phyloP scores from a whole-genome alignment of 2,329 filamentous ascomycete genomes.

The Helicocarpus griseus region DNA sequence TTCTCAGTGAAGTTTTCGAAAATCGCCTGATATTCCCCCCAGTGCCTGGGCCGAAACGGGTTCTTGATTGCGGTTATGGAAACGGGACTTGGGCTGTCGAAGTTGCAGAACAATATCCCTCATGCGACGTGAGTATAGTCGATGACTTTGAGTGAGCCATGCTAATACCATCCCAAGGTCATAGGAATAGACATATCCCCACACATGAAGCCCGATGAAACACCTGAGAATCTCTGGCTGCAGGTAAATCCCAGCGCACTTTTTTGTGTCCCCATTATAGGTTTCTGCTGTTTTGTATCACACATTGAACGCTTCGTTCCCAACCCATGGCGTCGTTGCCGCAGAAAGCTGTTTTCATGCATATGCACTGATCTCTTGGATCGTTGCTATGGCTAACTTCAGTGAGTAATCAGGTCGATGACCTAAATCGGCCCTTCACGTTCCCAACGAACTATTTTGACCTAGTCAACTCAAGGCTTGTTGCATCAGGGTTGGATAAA shows the following conservation, averaged over 20 bases:
- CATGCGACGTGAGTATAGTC: conserved; percentile 48
- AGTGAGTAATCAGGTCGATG: conserved; percentile 45
- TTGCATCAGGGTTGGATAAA: conserved; percentile 55
- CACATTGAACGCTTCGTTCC: not conserved
- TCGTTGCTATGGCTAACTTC: conserved; percentile 12
- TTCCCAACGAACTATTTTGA: conserved; percentile 67
- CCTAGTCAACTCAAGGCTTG: conserved; percentile 63
- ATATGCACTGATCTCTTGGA: not conserved
- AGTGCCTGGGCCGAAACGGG: conserved; percentile 44
- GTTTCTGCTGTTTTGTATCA: not conserved
- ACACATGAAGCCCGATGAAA: conserved; percentile 55
- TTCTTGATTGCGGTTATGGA: conserved; percentile 66
- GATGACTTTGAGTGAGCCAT: not conserved
- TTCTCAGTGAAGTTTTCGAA: conserved; percentile 57
- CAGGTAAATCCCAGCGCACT: conserved; percentile 38
- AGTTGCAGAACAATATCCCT: conserved; percentile 54
- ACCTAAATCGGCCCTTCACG: conserved; percentile 59
- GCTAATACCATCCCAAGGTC: conserved; percentile 40
- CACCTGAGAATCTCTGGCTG: conserved; percentile 57
- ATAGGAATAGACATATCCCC: conserved; percentile 63
- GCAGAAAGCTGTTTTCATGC: not conserved
- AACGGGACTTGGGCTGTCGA: conserved; percentile 62
- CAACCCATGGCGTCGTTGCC: not conserved
- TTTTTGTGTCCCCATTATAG: not conserved
- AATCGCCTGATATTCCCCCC: conserved; percentile 61